phyloP scores from a whole-genome alignment of 2,329 filamentous ascomycete species.

The Amesomyces nigricolor region DNA sequence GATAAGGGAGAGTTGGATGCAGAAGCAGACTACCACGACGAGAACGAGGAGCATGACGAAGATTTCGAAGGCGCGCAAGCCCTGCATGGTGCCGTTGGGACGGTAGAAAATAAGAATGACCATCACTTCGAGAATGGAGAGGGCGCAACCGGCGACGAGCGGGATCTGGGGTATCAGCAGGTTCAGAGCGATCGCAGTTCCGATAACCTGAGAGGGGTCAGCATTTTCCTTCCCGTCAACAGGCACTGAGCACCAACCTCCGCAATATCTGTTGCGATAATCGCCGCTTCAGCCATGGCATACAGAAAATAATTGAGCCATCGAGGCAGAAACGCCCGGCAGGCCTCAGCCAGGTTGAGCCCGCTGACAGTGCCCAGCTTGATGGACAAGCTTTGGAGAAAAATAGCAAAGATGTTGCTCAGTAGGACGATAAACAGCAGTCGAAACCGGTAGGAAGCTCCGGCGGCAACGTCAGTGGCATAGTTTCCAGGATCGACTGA shows the following conservation, averaged over 20 bases:
- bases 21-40: constrained; percentile 66
- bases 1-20: constrained; percentile 62
- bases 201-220: constrained; percentile 49
- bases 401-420: constrained; percentile 66
- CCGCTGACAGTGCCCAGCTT: constrained; percentile 66
- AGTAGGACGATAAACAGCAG: constrained; percentile 64
- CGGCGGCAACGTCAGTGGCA: constrained; percentile 63
- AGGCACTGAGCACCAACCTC: constrained; percentile 39
- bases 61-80: constrained; percentile 57
- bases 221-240: not conserved
- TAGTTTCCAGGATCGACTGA: constrained; percentile 61
- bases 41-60: constrained; percentile 59
- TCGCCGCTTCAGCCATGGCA: constrained; percentile 58
- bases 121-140: constrained; percentile 64
- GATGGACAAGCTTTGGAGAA: constrained; percentile 62
- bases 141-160: constrained; percentile 61
- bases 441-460: constrained; percentile 58
- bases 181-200: constrained; percentile 64
- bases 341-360: constrained; percentile 60
- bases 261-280: constrained; percentile 66
- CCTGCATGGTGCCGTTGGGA: constrained; percentile 52
- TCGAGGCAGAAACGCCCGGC: constrained; percentile 56
- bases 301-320: constrained; percentile 62
- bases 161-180: constrained; percentile 58
- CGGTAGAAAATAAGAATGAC: constrained; percentile 62